phyloP scores from a whole-genome alignment of 257 asterid species.

The Solanum acaule region DNA sequence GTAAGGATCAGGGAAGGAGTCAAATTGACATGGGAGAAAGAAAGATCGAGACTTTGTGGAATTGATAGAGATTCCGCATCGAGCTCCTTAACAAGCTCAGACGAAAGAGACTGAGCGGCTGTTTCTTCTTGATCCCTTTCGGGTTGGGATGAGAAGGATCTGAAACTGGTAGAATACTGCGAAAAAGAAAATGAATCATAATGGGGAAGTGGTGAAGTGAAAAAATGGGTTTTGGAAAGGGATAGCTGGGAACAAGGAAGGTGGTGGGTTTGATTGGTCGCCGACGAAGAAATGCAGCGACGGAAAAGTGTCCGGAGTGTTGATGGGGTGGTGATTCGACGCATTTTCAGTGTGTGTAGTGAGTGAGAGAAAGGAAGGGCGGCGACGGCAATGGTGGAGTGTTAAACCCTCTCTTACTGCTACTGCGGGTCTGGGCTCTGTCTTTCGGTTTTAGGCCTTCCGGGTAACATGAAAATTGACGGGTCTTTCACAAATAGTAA shows the following conservation, averaged over 20 bases:
- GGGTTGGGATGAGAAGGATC: constrained; percentile 34
- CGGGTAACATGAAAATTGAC: not conserved
- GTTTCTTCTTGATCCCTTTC: constrained; percentile 3
- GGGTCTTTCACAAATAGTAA: not conserved
- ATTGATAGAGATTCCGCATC: constrained; percentile 55
- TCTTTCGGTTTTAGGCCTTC: not conserved
- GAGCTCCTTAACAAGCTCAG: constrained; percentile 48
- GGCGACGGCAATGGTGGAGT: not conserved
- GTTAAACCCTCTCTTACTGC: not conserved
- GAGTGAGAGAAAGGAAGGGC: not conserved
- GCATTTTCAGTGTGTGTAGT: constrained; percentile 38
- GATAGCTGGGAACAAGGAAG: not conserved
- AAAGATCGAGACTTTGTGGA: constrained; percentile 62
- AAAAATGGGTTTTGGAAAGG: not conserved
- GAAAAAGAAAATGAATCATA: constrained; percentile 2
- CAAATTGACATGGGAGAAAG: constrained; percentile 56
- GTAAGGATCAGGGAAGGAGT: constrained; percentile 33
- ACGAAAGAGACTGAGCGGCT: constrained; percentile 30
- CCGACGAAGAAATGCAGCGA: constrained; percentile 24
- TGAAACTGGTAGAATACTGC: not conserved
- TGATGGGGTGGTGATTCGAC: constrained; percentile 25
- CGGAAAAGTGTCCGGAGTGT: constrained; percentile 36
- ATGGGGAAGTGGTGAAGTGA: constrained; percentile 6
- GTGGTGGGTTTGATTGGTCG: constrained; percentile 8
- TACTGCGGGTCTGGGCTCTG: not conserved